Evolutionary conservation across 257 asterid species (phyloP), one percentile per base, ranked within the genome.

Genomic region (Schizonepeta tenuifolia): DNA sequence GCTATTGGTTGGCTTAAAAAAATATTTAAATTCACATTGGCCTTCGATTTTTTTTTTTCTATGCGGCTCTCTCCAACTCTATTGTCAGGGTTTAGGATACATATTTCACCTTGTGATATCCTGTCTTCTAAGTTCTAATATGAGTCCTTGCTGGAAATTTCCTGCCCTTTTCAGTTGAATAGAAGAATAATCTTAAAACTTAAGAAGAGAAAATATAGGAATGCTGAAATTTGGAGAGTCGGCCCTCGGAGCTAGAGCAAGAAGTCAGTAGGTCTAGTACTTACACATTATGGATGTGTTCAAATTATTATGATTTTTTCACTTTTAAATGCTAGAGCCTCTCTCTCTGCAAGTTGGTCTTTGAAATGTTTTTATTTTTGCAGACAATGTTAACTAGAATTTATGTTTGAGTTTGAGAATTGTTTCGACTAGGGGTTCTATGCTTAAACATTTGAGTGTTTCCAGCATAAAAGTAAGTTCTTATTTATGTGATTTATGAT

Each of bases 211-310:
- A 12, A 13, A 24, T 61, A 21, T 64, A 41, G 33, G 53, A 20
- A 11, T 63, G 18, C 69, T 63, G 26, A 63, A 38, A 63, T 63
- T 63, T 20, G n/a, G 40, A 9, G 14, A 11, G 13, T 40, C 18
- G 6, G 9, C 31, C 15, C 49, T 64, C 38, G 11, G 33, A 60
- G 49, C 67, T 59, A 28, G 65, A 35, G 50, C 15, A 38, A 64
- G 69, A 64, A 35, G 38, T 64, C 21, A 20, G 69, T 22, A 46
- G 43, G 63, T 64, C 55, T 38, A 57, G 50, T 38, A 0, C 5
- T 31, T 31, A 31, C 14, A 10, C 28, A 20, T 38, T 62, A 21
- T 38, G 17, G 18, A 38, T 11, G 15, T 18, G 35, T 40, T 63
- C 22, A 21, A 54, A 21, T 21, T 17, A 31, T 9, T 54, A 21